phyloP scores from a whole-genome alignment of 768 basidiomycete genomes.

The Rhodosporidiobolus sp. region DNA sequence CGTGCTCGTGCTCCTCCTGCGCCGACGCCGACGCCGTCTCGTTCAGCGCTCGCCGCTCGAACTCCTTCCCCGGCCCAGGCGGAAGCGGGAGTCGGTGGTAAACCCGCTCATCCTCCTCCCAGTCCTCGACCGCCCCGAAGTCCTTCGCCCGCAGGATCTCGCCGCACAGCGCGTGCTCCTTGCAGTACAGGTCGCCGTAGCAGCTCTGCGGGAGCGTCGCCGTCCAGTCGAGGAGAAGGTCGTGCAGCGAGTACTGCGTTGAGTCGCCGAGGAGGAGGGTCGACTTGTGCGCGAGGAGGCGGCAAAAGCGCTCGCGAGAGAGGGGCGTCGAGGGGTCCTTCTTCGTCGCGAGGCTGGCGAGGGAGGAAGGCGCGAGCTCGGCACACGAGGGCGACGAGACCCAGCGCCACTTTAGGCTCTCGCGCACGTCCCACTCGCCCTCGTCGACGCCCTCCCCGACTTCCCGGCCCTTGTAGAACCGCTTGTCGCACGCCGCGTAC shows the following conservation, averaged over 20 bases:
- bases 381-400: slow-evolving; percentile 20
- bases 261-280: slow-evolving; percentile 42
- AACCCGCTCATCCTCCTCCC: slow-evolving; percentile 25
- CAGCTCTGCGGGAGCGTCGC: slow-evolving; percentile 36
- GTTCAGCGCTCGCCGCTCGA: neutral
- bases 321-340: neutral
- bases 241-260: slow-evolving; percentile 44
- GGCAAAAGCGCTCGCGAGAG: slow-evolving; percentile 33
- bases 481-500: slow-evolving; percentile 41
- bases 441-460: neutral
- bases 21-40: neutral
- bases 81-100: slow-evolving; percentile 32
- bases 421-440: slow-evolving; percentile 37
- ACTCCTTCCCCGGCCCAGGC: neutral
- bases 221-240: slow-evolving; percentile 44
- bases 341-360: neutral
- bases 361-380: neutral
- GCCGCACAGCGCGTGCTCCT: slow-evolving; percentile 43
- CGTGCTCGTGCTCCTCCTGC: neutral
- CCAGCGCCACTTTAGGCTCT: slow-evolving; percentile 43
- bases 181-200: slow-evolving; percentile 46
- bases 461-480: slow-evolving; percentile 37
- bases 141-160: slow-evolving; percentile 12
- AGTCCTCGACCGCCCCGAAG: slow-evolving; percentile 13
- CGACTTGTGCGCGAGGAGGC: slow-evolving; percentile 42